A percentile compares a stretch with the other conserved stretches of the same genome.
Conservation (phyloP, 2,329 filamentous ascomycete genomes). For the Ustilaginoidea virens region DNA sequence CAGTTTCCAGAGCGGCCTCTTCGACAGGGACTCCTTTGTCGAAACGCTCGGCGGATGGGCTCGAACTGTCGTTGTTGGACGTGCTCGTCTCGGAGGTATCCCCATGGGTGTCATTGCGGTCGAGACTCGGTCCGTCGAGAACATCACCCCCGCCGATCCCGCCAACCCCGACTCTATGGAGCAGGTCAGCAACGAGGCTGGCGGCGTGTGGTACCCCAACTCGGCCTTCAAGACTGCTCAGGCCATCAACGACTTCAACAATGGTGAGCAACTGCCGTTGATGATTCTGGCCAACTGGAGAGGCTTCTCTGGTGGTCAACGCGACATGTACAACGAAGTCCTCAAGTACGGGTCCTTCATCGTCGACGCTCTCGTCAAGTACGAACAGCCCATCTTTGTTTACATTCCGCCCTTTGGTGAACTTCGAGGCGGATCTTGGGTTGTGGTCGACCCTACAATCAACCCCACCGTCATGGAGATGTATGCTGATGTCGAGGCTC, state of each 20-base stretch:
- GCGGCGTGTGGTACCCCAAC: conserved; percentile 99
- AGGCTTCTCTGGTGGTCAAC: conserved; percentile 98
- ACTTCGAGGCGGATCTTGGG: conserved; percentile 97
- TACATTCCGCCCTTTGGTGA: conserved; percentile 97
- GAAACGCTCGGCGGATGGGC: conserved; percentile 96
- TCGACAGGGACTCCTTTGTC: conserved; percentile 93
- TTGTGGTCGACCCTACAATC: conserved; percentile 97
- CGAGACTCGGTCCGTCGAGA: conserved; percentile 91
- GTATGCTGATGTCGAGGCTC: conserved; percentile 92
- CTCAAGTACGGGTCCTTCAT: conserved; percentile 99
- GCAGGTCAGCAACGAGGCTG: conserved; percentile 84
- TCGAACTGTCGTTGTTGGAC: conserved; percentile 88
- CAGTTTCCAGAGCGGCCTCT: conserved; percentile 71
- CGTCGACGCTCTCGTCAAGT: conserved; percentile 95
- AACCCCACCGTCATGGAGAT: conserved; percentile 97
- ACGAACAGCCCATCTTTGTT: conserved; percentile 95
- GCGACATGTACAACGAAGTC: conserved; percentile 99
- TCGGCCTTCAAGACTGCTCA: conserved; percentile 99
- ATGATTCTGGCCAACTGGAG: conserved; percentile 99
- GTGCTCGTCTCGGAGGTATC: conserved; percentile 90
- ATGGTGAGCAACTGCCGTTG: conserved; percentile 90
- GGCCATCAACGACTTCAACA: conserved; percentile 97
- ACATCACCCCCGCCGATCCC: conserved; percentile 88
- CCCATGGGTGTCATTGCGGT: conserved; percentile 97
- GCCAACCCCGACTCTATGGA: conserved; percentile 98